Percentiles rank a stretch among this genome's conserved stretches.
Evolutionary conservation across 768 basidiomycete genomes (phyloP).

Genomic region (Tulasnella sp.): DNA sequence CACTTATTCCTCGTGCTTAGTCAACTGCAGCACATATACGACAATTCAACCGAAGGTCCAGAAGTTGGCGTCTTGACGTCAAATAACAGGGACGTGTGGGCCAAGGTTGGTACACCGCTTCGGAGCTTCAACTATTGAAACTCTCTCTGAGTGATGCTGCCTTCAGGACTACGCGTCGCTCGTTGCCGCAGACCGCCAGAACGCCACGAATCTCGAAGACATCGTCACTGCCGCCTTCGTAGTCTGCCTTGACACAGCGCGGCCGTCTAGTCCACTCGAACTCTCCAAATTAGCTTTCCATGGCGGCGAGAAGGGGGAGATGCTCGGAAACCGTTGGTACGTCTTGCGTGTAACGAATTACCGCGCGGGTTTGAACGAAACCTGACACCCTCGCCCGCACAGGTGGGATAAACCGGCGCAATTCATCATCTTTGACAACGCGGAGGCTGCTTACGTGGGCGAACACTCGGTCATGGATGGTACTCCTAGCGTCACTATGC

Average conservation of each 20-base stretch:
- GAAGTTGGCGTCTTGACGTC: slow-evolving; percentile 80
- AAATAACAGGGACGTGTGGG: slow-evolving; percentile 85
- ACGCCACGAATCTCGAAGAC: slow-evolving; percentile 63
- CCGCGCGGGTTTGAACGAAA: not conserved
- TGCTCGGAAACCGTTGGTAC: slow-evolving; percentile 48
- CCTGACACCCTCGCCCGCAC: not conserved
- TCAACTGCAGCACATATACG: slow-evolving; percentile 72
- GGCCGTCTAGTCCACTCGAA: slow-evolving; percentile 57
- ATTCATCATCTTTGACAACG: slow-evolving; percentile 86
- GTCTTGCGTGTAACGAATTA: not conserved
- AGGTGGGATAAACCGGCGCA: slow-evolving; percentile 90
- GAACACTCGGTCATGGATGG: slow-evolving; percentile 94
- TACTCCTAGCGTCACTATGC: slow-evolving; percentile 75
- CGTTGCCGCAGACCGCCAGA: slow-evolving; percentile 56
- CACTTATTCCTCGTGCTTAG: slow-evolving; percentile 44
- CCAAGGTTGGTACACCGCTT: slow-evolving; percentile 57
- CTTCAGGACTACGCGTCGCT: slow-evolving; percentile 67
- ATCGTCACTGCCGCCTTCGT: slow-evolving; percentile 88
- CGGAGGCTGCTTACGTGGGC: slow-evolving; percentile 82
- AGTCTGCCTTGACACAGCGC: slow-evolving; percentile 72
- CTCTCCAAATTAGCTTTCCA: slow-evolving; percentile 81
- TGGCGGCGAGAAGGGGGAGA: slow-evolving; percentile 59
- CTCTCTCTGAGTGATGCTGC: not conserved
- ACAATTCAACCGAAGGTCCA: slow-evolving; percentile 65
- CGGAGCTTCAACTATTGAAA: not conserved